Evolutionary conservation across 2,329 filamentous ascomycete genomes (phyloP).

Genomic region (Exserohilum turcica): DNA sequence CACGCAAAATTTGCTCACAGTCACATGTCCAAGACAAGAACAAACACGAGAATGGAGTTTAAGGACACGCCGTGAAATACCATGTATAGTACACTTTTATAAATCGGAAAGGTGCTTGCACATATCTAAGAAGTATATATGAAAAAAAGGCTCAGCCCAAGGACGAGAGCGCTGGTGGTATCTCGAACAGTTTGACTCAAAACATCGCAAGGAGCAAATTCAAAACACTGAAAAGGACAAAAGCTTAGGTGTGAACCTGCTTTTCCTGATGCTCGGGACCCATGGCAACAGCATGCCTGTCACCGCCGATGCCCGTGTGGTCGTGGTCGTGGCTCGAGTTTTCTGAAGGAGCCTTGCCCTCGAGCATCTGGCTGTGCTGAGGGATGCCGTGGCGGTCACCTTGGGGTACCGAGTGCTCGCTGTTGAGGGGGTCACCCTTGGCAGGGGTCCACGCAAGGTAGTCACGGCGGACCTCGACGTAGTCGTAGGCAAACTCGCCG

Average conservation of each 20-base stretch:
- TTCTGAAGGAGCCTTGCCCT: slow-evolving; percentile 59
- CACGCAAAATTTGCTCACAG: too few relatives aligned
- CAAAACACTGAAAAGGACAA: slow-evolving; percentile 16
- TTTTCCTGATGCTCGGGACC: slow-evolving; percentile 51
- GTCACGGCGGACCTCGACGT: slow-evolving; percentile 85
- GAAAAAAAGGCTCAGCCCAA: slow-evolving; percentile 23
- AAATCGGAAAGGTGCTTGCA: slow-evolving; percentile 1
- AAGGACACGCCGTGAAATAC: background rate
- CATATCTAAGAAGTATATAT: slow-evolving; percentile 11
- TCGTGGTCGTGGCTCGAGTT: slow-evolving; percentile 52
- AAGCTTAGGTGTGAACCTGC: slow-evolving; percentile 15
- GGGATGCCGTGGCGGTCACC: slow-evolving; percentile 71
- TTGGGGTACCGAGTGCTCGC: slow-evolving; percentile 67
- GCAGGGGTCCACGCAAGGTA: slow-evolving; percentile 87
- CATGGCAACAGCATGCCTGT: slow-evolving; percentile 58
- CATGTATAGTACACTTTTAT: slow-evolving; percentile 23
- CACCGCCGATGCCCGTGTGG: slow-evolving; percentile 57
- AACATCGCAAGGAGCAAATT: slow-evolving; percentile 14
- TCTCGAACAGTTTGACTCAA: slow-evolving; percentile 35
- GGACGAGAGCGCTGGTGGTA: slow-evolving; percentile 37
- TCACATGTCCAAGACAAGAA: background rate
- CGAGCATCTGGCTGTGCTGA: slow-evolving; percentile 70
- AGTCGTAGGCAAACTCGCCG: slow-evolving; percentile 88
- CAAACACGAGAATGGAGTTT: background rate
- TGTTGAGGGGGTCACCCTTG: slow-evolving; percentile 65